Evolutionary conservation across 768 basidiomycete species (phyloP), one percentile per base, ranked within the genome.

Genomic region (Leccinum olivaceopallidum): DNA sequence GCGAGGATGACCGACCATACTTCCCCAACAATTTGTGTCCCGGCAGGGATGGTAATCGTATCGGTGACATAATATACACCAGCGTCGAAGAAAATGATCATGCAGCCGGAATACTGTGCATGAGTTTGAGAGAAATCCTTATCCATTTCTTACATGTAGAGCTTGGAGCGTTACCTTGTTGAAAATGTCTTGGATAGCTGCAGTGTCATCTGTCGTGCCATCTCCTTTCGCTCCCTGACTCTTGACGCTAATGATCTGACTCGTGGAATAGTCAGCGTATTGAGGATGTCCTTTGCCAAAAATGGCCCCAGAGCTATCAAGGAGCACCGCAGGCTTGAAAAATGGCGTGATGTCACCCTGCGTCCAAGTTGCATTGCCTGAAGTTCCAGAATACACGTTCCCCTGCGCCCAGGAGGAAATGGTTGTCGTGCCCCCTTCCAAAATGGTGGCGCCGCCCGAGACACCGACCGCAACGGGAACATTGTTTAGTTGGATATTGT

Each of bases 51-150:
- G 34, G 67, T 72, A 50, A 84, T 74, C n/a, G 82, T 84, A 58
- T 75, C 24, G 20, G 78, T 76, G 57, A 83, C 74, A 52, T 77
- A 63, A 72, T 83, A 83, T 18, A 76, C 77, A 6, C 83, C 83
- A 2, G 88, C 87, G 63, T 93, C 91, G 69, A 92, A 85, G 78
- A 90, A 92, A 52, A 93, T 85, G 68, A 94, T 86, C 67, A 86
- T 90, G 79, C 85, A 85, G 9, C 85, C 86, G 6, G 86, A 76
- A 65, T 80, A 89, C 89, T 90, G 60, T 3, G 8, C 0, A 14
- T 9, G 5, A 2, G 28, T 50, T 18, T 34, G 13, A 28, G n/a
- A 14, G 6, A 52, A 28, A 52, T 18, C 32, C 32, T 22, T 13
- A 32, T 36, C 20, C 9, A 2, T 5, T 10, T 32, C 3, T 5